Evolutionary conservation across 75 land plant species (phyloP).

Genomic region (Pinus tabuliformis): DNA sequence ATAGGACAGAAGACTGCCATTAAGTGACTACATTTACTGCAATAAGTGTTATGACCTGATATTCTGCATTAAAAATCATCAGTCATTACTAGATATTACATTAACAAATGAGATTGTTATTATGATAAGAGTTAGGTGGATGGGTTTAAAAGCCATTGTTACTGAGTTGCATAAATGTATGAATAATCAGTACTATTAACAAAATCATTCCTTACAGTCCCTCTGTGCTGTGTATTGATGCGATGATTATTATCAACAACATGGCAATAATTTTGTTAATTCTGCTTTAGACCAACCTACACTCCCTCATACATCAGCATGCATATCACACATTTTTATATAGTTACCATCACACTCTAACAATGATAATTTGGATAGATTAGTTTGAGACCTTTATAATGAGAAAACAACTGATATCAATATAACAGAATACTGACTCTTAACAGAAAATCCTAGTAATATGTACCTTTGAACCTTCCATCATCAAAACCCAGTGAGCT

Average conservation of each 20-base stretch:
- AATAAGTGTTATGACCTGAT: background rate
- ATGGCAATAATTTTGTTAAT: background rate
- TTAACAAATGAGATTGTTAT: background rate
- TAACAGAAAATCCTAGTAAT: background rate
- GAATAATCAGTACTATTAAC: too few species aligned
- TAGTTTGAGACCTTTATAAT: background rate
- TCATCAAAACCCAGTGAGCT: constrained; percentile 90
- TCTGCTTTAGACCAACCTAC: background rate
- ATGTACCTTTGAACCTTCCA: constrained; percentile 91
- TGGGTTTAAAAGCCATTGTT: background rate
- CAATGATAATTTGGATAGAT: background rate
- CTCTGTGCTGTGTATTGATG: background rate
- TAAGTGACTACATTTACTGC: background rate
- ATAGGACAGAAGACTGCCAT: too few species aligned
- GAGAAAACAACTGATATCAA: background rate
- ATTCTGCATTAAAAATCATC: background rate
- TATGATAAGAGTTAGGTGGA: background rate
- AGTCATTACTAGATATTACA: background rate
- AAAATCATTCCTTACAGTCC: background rate
- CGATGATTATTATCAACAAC: background rate
- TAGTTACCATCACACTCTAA: background rate
- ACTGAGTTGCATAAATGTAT: too few species aligned
- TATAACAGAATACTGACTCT: background rate
- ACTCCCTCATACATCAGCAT: background rate
- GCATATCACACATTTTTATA: background rate